Evolutionary conservation across 2,329 filamentous ascomycete species (phyloP).

Genomic region (Dryadomyces sulphureus): DNA sequence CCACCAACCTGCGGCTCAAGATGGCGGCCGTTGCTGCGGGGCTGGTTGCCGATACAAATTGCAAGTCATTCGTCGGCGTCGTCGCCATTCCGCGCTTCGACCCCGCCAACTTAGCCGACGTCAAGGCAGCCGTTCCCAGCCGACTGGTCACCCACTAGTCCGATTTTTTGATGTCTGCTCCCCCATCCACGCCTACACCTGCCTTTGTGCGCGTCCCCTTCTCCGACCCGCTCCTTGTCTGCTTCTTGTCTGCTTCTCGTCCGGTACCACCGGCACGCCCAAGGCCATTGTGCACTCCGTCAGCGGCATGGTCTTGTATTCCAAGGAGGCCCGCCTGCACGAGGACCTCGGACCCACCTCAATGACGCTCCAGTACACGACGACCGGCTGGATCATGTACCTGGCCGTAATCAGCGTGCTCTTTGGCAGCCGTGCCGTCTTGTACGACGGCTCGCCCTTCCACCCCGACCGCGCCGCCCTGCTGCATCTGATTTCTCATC

Average conservation of each 20-base stretch:
- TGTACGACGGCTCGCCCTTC: constrained; percentile 81
- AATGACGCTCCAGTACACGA: constrained; percentile 41
- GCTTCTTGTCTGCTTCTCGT: constrained; percentile 64
- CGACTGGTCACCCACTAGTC: constrained; percentile 18
- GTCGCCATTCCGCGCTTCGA: constrained; percentile 54
- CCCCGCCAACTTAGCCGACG: constrained; percentile 35
- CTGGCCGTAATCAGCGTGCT: constrained; percentile 44
- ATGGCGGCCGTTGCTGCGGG: constrained; percentile 52
- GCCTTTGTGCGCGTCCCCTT: constrained; percentile 51
- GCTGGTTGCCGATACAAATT: constrained; percentile 36
- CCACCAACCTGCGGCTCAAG: constrained; percentile 55
- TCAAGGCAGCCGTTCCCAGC: constrained; percentile 17
- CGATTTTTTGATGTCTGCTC: constrained; percentile 23
- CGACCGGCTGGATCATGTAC: constrained; percentile 86
- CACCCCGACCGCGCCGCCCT: constrained; percentile 50
- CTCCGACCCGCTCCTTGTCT: constrained; percentile 61
- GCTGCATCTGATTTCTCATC: constrained; percentile 44
- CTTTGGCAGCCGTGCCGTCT: constrained; percentile 43
- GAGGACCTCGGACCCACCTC: constrained; percentile 24
- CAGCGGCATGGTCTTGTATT: constrained; percentile 44
- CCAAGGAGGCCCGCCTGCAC: constrained; percentile 45
- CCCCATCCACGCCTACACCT: constrained; percentile 14
- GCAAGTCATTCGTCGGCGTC: constrained; percentile 45
- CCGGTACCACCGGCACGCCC: constrained; percentile 68
- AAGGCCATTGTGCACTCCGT: constrained; percentile 76